Evolutionary conservation across 2,329 filamentous ascomycete genomes (phyloP), one percentile per base, ranked within the genome.

Genomic region (Diaporthe citriasiana): DNA sequence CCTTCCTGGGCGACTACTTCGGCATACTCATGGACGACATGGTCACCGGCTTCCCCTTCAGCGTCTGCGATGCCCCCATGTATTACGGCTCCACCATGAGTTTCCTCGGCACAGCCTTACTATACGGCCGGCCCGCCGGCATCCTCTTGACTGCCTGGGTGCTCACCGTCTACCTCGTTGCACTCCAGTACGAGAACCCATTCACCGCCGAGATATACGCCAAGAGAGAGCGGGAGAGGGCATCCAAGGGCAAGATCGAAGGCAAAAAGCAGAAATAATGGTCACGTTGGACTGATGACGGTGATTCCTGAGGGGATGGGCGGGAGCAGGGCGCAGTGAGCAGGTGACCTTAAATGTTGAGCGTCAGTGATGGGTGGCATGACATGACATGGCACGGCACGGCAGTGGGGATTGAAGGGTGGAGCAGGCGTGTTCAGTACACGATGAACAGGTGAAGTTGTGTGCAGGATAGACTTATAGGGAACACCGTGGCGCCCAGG

Each of bases 1-100:
- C 97, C 50, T 99, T 98, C 82, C 88, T 99, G 47, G 97, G 97
- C 79, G 97, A 99, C 87, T 99, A 99, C 88, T 99, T 98, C 82
- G 97, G 97, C 78, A 98, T 98, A 82, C 88, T 99, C 77, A 97
- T 98, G 95, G 96, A 98, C 82, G 87, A 93, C 78, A 96, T 96
- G 80, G 95, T 99, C 70, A 97, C 95, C 17, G 93, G 94, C 19
- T 99, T 99, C 82, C 97, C 97, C 3, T 99, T 99, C 89, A 98
- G 94, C 84, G 89, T 98, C 75, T 95, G 93, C 71, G 90, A 91
- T 77, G 93, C 95, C 70, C 97, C 97, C 76, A 99, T 99, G 97
- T 99, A 99, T 87, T 94, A 95, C 86, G 97, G 97, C 74, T 95
- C 93, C 76, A 97, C 96, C 33, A 89, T 97, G 89, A 96, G 93